phyloP scores from a whole-genome alignment of 345 rosid species.

The Triadica sebifera region DNA sequence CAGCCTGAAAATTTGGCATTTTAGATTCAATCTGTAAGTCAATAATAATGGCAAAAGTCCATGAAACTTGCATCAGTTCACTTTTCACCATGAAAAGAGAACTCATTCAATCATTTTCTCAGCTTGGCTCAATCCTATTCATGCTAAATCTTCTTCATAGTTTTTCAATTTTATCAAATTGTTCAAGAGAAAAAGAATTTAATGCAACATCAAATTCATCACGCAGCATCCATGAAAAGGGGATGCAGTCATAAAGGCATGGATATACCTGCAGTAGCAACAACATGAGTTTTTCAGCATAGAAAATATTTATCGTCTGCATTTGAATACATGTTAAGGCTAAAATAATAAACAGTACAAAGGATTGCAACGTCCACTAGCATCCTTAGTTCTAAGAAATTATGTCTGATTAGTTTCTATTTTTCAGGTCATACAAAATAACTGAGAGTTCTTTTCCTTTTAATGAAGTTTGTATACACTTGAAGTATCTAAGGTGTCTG shows the following conservation, averaged over 20 bases:
- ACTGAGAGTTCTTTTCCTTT: no score
- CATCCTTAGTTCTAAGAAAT: no score
- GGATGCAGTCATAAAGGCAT: constrained; percentile 33
- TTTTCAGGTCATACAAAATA: no score
- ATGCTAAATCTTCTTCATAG: not conserved
- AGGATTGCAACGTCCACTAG: no score
- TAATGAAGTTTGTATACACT: no score
- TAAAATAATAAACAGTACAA: no score
- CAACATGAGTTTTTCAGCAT: not conserved
- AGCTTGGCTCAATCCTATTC: constrained; percentile 1
- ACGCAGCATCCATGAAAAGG: not conserved
- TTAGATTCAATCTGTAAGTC: not conserved
- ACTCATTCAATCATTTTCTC: not conserved
- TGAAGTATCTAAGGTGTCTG: no score
- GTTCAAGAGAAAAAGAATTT: constrained; percentile 1
- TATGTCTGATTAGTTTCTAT: no score
- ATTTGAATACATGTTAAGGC: not conserved
- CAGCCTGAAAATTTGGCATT: not conserved
- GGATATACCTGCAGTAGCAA: constrained; percentile 24
- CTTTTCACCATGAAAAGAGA: not conserved
- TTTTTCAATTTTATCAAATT: not conserved
- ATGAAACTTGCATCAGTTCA: no score
- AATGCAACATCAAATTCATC: not conserved
- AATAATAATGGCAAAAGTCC: not conserved
- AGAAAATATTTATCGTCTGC: not conserved